Evolutionary conservation across 208 protist genomes (phyloP), one percentile per base, ranked within the genome.

Genomic region (Trypanosomatidae sp.): DNA sequence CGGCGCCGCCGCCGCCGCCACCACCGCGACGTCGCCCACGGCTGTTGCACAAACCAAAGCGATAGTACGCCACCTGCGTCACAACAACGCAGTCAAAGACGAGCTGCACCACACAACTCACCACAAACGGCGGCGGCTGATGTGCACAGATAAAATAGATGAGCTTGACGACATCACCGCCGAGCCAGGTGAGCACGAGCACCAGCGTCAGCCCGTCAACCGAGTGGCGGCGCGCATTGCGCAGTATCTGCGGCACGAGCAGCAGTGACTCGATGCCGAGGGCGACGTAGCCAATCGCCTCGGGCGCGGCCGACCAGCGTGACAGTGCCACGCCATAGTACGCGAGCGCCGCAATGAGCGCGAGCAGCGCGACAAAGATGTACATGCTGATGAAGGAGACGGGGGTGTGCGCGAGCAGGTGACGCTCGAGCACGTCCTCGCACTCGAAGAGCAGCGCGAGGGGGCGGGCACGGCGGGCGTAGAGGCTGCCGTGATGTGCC

Each of bases 161-260:
- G 0, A 88, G 35, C 53, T 92, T 92, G 24, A 74, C 49, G 5
- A 69, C 38, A 33, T 92, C 83, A 0, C 83, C 83, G 13, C 52
- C 26, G 8, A 72, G 52, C 83, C 83, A 92, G 27, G 68, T 71
- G 21, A 84, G 22, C 21, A 88, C 58, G 19, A 92, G 58, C 8
- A 85, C 10, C 22, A 68, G 46, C 7, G 61, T 64, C 4, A 92
- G 54, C 2, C 83, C 83, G 28, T 75, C 45, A 1, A 78, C 88
- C 39, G 59, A 78, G 26, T 54, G 40, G 13, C 74, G 60, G n/a
- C 73, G 61, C 6, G 66, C 48, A 48, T 92, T 88, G 10, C 55
- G 64, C n/a, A 88, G 43, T 26, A 88, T 81, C 48, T 92, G 83
- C 22, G 83, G 83, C 6, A 82, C 1, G 19, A 86, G 62, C 15